Base-by-base conservation (phyloP, 108 stramenopile genomes). In the Bacterosira constricta region DNA sequence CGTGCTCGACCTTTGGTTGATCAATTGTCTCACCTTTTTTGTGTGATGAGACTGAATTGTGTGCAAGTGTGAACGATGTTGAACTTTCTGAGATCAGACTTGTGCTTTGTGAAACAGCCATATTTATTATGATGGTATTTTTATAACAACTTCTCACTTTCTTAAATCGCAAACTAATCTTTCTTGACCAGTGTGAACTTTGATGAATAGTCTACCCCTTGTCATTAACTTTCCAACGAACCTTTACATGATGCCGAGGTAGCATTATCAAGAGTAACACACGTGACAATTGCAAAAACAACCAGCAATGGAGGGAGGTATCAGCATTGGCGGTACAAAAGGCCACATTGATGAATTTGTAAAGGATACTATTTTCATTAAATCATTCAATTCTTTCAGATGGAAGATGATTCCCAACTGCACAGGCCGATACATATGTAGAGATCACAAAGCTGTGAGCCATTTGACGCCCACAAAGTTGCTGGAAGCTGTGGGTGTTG, bases 341-440 rank as follows among this genome's bases (percentile, higher is more conserved):
- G 83, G 83, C 3, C 80, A 84, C 46, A 51, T 84, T 8, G 49
- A 39, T 8, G 83, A 84, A 65, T 26, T n/a, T 37, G 61, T 66
- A 36, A 77, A 49, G 7, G 62, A 73, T 45, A 52, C 74, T 58
- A 57, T 59, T 35, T 71, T 85, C 30, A 62, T 74, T n/a, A 30
- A 41, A 53, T 34, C 81, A 21, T 85, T 70, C 51, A 63, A 69
- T n/a, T 23, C 50, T 27, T 74, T 69, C 58, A 55, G 68, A 11
- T 85, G 84, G 80, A 81, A 81, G 50, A 73, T 67, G 69, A 78
- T 85, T 42, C 71, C 76, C 3, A 85, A 81, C 55, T 85, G 84
- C 47, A 85, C 84, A 34, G 84, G 80, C 13, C 42, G 84, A 10
- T 81, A 81, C 34, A 85, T 68, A 29, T 85, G 84, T 25, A 71